phyloP scores from a whole-genome alignment of 495 filamentous ascomycete species.

The Daldinia childiae region DNA sequence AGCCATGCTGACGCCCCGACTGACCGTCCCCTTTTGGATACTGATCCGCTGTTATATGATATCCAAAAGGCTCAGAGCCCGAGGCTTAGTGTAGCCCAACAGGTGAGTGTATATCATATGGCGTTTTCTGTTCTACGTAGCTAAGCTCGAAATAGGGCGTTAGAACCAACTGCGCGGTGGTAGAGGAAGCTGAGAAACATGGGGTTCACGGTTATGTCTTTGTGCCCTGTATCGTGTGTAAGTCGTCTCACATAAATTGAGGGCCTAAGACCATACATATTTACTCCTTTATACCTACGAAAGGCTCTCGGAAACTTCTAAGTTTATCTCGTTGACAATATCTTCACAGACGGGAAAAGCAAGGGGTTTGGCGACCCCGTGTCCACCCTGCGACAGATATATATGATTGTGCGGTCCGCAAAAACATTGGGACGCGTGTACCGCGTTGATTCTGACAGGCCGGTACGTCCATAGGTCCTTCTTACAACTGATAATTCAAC shows the following conservation, averaged over 20 bases:
- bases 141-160: slow-evolving; percentile 42
- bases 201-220: slow-evolving; percentile 60
- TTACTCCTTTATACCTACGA: no score
- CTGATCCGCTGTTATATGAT: slow-evolving; percentile 53
- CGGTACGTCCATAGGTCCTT: slow-evolving; percentile 39
- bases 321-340: not conserved
- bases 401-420: slow-evolving; percentile 57
- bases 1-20: slow-evolving; percentile 44
- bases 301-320: not conserved
- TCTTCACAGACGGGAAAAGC: slow-evolving; percentile 50
- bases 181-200: slow-evolving; percentile 50
- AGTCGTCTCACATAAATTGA: not conserved
- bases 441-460: slow-evolving; percentile 45
- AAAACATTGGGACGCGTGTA: slow-evolving; percentile 50
- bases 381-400: slow-evolving; percentile 56
- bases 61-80: slow-evolving; percentile 47
- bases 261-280: no score
- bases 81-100: not conserved
- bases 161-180: slow-evolving; percentile 48
- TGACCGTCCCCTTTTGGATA: slow-evolving; percentile 54
- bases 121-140: not conserved
- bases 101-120: not conserved
- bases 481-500: not conserved
- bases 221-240: slow-evolving; percentile 57
- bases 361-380: slow-evolving; percentile 60